These are phyloP conservation scores for Pascua sp. DNA, from an alignment of 1,284 basidiomycete species.

Conservation along the genomic window DNA sequence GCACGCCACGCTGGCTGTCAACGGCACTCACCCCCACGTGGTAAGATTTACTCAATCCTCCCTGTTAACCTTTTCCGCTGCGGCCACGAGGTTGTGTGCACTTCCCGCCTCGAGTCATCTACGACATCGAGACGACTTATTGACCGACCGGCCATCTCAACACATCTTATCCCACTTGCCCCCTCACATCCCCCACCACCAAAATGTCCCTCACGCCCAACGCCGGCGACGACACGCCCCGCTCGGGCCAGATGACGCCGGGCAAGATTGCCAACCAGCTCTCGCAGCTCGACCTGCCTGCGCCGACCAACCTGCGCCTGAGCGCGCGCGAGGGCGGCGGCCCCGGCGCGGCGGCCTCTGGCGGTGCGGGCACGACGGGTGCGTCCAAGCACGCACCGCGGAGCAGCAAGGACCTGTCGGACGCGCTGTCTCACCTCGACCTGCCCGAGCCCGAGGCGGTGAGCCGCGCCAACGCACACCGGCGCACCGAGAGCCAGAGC, in stretches of 20 bases:
- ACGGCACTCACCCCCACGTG: too few species aligned
- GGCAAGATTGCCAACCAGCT: slow-evolving; percentile 44
- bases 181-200: neutral
- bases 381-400: slow-evolving; percentile 3
- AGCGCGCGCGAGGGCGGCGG: slow-evolving; percentile 14
- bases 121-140: neutral
- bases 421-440: slow-evolving; percentile 25
- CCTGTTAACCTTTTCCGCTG: too few species aligned
- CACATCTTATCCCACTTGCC: neutral
- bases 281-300: slow-evolving; percentile 46
- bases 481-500: slow-evolving; percentile 43
- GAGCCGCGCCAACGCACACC: slow-evolving; percentile 27
- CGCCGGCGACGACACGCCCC: slow-evolving; percentile 10
- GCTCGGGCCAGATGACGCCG: slow-evolving; percentile 40
- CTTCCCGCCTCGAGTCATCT: neutral
- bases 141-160: neutral
- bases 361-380: slow-evolving; percentile 12
- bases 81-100: too few species aligned
- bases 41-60: too few species aligned
- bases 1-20: too few species aligned
- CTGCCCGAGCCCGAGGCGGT: slow-evolving; percentile 50
- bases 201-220: slow-evolving; percentile 13
- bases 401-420: slow-evolving; percentile 12
- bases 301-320: slow-evolving; percentile 40
- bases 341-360: neutral